Base-by-base conservation (phyloP, 805 yeast species). In the Yarrowia bubula region DNA sequence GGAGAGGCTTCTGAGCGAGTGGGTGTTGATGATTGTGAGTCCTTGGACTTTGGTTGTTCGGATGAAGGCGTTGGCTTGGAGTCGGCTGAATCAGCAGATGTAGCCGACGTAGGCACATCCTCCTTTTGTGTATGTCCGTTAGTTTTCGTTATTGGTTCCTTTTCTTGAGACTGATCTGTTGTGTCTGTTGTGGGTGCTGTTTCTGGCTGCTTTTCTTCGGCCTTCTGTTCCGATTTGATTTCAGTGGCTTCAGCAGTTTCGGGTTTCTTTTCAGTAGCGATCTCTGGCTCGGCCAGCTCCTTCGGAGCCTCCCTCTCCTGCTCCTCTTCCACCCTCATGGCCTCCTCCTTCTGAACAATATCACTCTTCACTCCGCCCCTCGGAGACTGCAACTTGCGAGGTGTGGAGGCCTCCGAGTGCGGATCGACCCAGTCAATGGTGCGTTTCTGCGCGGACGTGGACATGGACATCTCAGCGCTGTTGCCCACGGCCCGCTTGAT, bases 361-460 rank as follows among this genome's bases (percentile, higher is more conserved):
- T 13, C 32, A 8, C 28, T 8, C 14, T 9, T n/a, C 18, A 44
- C 3, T 8, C 44, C 60, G 15, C 43, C 43, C 10, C 50, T 32
- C 7, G 64, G 64, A 8, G 43, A 33, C 43, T 58, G 64, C 35
- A 58, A 18, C 43, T 58, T 58, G 32, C 51, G 47, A 9, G 64
- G 64, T 14, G 64, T 58, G 33, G 13, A 5, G 33, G 64, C 17
- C 8, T 51, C 32, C 3, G 64, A 58, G 18, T 58, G 64, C 10
- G 39, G 64, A 43, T 58, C 64, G 33, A 58, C 64, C 64, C 64
- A 58, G 51, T 58, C 64, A 15, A 58, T 58, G 22, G 64, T 58
- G 33, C 64, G 64, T 18, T 58, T 58, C 43, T 58, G 50, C 43
- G 64, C 64, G 15, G 51, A 11, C 10, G 51, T 8, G n/a, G 64